These are phyloP conservation scores for Gnetum montanum DNA, from an alignment of 75 land plant species.

Conservation along the genomic window DNA sequence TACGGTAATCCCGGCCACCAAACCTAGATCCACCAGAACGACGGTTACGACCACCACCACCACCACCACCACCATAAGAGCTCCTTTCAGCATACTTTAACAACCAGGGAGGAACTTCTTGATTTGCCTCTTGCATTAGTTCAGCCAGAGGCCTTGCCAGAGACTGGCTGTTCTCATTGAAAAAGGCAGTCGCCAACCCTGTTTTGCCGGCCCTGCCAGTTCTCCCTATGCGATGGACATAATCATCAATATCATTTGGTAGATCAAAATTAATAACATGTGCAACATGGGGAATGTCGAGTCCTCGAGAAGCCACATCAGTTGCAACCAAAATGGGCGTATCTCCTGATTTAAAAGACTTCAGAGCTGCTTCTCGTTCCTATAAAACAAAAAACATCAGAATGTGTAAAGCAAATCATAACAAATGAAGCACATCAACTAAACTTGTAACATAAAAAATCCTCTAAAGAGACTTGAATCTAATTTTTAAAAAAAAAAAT, in stretches of 20 bases:
- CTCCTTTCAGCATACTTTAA: constrained; percentile 41
- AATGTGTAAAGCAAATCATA: no score
- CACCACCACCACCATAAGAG: constrained; percentile 39
- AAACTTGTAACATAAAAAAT: constrained; percentile 4
- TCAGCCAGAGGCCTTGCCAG: constrained; percentile 67
- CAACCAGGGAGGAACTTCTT: constrained; percentile 82
- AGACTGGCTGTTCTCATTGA: constrained; percentile 66
- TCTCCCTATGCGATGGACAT: constrained; percentile 91
- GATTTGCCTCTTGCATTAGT: constrained; percentile 81
- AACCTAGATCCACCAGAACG: constrained; percentile 57
- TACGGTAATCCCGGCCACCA: constrained; percentile 76
- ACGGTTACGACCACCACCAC: constrained; percentile 42
- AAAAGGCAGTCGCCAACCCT: constrained; percentile 88
- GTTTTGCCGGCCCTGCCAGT: constrained; percentile 92
- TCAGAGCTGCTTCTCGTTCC: constrained; percentile 76
- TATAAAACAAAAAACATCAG: no score
- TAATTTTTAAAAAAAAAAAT: background rate
- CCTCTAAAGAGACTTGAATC: no score
- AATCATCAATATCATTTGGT: constrained; percentile 86
- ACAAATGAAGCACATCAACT: background rate
- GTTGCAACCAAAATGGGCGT: constrained; percentile 91
- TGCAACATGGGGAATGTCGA: constrained; percentile 88
- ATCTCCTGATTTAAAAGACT: constrained; percentile 66
- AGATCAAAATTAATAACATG: constrained; percentile 91
- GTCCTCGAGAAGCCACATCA: constrained; percentile 85